Conservation (phyloP, 208 protist genomes). For the Wallacemonas sp. region DNA sequence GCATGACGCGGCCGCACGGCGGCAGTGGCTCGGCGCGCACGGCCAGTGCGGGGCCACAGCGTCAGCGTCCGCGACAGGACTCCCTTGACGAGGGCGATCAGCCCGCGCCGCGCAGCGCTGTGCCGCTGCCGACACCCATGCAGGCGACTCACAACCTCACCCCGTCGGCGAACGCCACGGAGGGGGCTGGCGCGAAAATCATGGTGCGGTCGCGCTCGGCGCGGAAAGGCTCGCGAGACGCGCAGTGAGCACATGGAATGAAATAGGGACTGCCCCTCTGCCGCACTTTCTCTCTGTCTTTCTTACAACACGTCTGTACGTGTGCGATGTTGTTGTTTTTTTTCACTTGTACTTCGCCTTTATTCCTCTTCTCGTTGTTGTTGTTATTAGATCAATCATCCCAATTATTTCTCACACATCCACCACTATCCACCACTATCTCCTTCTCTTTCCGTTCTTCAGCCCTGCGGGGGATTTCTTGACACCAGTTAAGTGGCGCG, state of each 20-base stretch:
- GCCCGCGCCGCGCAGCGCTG: slow-evolving; percentile 6
- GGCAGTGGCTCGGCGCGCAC: neutral
- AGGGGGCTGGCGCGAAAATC: neutral
- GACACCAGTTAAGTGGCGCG: no score
- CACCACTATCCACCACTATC: no score
- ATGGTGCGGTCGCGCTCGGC: slow-evolving; percentile 11
- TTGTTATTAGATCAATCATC: no score
- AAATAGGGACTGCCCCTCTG: neutral
- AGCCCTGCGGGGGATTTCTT: no score
- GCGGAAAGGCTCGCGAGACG: neutral
- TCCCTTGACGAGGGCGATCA: neutral
- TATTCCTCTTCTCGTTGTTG: slow-evolving; percentile 22
- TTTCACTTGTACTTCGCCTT: slow-evolving; percentile 18
- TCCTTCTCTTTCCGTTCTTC: no score
- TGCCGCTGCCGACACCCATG: neutral
- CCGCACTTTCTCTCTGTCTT: neutral
- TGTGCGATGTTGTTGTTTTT: no score
- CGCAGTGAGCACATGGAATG: neutral
- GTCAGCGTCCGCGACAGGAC: neutral
- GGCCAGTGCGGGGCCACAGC: neutral
- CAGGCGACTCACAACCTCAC: neutral
- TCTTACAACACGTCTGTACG: no score
- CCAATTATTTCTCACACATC: no score
- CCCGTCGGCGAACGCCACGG: no score
- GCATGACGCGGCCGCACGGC: neutral